phyloP scores from a whole-genome alignment of 805 yeast species.

The Alloascoidea africana region DNA sequence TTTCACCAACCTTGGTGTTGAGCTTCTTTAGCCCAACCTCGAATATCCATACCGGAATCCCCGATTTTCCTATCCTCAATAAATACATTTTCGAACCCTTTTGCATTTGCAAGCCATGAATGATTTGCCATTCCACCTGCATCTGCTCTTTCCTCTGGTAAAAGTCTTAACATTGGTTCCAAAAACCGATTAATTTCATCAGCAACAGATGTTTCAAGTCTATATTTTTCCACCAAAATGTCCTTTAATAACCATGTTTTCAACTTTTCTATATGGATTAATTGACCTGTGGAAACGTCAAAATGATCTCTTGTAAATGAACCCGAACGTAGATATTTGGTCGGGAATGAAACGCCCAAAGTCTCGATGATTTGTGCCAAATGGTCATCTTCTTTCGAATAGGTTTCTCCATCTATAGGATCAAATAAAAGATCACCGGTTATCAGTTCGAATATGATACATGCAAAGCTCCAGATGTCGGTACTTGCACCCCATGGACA shows the following conservation, averaged over 20 bases:
- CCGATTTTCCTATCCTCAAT: slow-evolving; percentile 58
- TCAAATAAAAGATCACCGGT: slow-evolving; percentile 51
- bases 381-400: slow-evolving; percentile 37
- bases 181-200: slow-evolving; percentile 30
- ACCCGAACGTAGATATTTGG: slow-evolving; percentile 8
- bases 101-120: slow-evolving; percentile 50
- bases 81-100: slow-evolving; percentile 54
- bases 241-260: slow-evolving; percentile 36
- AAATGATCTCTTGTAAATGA: slow-evolving; percentile 24
- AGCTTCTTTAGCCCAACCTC: slow-evolving; percentile 78
- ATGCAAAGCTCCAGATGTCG: slow-evolving; percentile 46
- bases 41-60: slow-evolving; percentile 74
- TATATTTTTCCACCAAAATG: slow-evolving; percentile 34
- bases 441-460: slow-evolving; percentile 41
- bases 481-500: slow-evolving; percentile 49
- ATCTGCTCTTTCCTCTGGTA: slow-evolving; percentile 35
- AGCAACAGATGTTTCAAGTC: slow-evolving; percentile 24
- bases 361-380: slow-evolving; percentile 47
- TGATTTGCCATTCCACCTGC: slow-evolving; percentile 37
- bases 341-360: slow-evolving; percentile 16
- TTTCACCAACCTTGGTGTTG: slow-evolving; percentile 9
- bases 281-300: slow-evolving; percentile 22
- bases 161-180: slow-evolving; percentile 31
- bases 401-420: slow-evolving; percentile 34
- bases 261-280: slow-evolving; percentile 29